Conservation (phyloP, 208 protist genomes). For the Borovskyia barvae region DNA sequence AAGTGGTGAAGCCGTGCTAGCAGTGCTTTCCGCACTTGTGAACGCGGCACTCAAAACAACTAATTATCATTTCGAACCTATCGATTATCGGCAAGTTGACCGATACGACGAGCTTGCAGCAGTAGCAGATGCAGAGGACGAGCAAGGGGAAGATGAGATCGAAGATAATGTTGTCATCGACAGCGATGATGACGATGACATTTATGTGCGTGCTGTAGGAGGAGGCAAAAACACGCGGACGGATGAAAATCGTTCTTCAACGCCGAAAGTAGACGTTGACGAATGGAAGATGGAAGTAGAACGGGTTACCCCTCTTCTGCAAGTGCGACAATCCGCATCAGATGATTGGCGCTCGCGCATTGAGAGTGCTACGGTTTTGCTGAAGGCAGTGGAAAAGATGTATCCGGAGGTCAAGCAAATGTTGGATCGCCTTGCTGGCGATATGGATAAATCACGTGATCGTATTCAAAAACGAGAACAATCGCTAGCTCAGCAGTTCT, state of each 20-base stretch:
- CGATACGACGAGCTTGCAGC: slow-evolving; percentile 82
- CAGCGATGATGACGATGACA: slow-evolving; percentile 83
- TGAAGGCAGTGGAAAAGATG: slow-evolving; percentile 89
- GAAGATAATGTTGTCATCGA: slow-evolving; percentile 88
- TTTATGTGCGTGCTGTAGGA: slow-evolving; percentile 57
- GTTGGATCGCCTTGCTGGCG: slow-evolving; percentile 72
- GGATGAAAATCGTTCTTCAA: slow-evolving; percentile 19
- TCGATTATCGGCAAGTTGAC: slow-evolving; percentile 74
- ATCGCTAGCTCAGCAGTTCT: slow-evolving; percentile 89
- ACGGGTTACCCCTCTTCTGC: slow-evolving; percentile 77
- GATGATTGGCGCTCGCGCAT: slow-evolving; percentile 88
- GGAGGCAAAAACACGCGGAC: slow-evolving; percentile 9
- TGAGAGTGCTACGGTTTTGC: slow-evolving; percentile 70
- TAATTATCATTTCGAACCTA: slow-evolving; percentile 54
- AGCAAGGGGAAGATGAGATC: slow-evolving; percentile 50
- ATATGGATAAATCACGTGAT: slow-evolving; percentile 86
- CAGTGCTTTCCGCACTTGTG: slow-evolving; percentile 64
- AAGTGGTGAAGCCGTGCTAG: slow-evolving; percentile 78
- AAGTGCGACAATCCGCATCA: slow-evolving; percentile 50
- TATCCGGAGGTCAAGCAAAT: slow-evolving; percentile 88
- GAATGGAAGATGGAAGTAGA: slow-evolving; percentile 91
- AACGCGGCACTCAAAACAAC: slow-evolving; percentile 68
- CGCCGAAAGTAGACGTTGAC: slow-evolving; percentile 62
- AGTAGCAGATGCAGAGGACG: slow-evolving; percentile 70
- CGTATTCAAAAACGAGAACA: slow-evolving; percentile 90